phyloP scores from a whole-genome alignment of 2,329 filamentous ascomycete species.

The Pseudogymnoascus sp. region DNA sequence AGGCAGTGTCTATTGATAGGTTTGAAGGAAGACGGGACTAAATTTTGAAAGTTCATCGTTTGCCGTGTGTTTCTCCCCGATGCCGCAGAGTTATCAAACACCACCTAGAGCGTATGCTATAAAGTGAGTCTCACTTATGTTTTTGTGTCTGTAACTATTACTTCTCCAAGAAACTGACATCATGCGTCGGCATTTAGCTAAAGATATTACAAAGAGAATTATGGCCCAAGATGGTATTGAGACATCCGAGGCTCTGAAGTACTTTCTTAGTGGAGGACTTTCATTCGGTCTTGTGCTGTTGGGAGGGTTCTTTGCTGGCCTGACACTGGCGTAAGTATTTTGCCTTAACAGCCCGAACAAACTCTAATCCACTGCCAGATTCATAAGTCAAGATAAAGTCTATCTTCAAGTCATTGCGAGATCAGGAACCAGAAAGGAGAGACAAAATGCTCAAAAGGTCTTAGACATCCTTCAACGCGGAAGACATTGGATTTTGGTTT shows the following conservation, averaged over 20 bases:
- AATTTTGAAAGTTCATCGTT: background rate
- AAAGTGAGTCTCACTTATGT: background rate
- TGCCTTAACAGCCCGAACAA: background rate
- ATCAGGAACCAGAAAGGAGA: slow-evolving; percentile 77
- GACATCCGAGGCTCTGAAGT: background rate
- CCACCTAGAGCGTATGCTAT: background rate
- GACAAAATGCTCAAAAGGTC: slow-evolving; percentile 75
- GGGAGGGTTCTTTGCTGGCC: slow-evolving; percentile 86
- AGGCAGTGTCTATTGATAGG: background rate
- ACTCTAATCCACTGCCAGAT: slow-evolving; percentile 20
- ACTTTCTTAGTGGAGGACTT: background rate
- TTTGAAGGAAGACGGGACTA: background rate
- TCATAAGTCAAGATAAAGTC: slow-evolving; percentile 71
- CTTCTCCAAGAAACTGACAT: background rate
- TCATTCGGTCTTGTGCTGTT: slow-evolving; percentile 60
- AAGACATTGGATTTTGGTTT: slow-evolving; percentile 98
- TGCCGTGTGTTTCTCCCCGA: background rate
- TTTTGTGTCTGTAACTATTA: background rate
- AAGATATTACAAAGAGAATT: background rate
- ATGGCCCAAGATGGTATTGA: background rate
- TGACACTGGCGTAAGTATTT: slow-evolving; percentile 70
- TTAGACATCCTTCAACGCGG: slow-evolving; percentile 72
- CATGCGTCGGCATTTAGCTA: background rate
- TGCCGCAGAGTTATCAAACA: background rate
- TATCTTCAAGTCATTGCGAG: slow-evolving; percentile 91